Evolutionary conservation across 2,329 filamentous ascomycete species (phyloP).

Genomic region (Penicillium concentricum): DNA sequence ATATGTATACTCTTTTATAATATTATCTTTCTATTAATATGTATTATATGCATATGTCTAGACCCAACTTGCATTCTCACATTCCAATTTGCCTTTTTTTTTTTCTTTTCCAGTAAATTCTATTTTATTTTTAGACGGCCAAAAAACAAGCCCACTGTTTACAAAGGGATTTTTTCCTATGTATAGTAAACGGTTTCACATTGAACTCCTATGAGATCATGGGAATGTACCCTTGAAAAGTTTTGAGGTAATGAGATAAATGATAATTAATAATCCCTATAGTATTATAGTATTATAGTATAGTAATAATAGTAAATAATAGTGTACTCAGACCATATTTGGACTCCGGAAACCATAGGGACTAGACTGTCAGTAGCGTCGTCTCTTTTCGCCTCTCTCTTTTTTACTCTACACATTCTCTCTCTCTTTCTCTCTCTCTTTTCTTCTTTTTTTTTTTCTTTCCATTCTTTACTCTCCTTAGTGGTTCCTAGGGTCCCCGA

Average conservation of each 20-base stretch:
- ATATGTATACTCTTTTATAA: too few species aligned
- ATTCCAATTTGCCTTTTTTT: background rate
- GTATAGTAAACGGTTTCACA: slow-evolving; percentile 17
- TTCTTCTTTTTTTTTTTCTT: background rate
- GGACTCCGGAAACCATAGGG: background rate
- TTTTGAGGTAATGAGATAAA: background rate
- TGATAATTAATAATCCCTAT: too few species aligned
- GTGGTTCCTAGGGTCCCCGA: background rate
- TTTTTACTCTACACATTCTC: background rate
- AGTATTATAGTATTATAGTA: background rate
- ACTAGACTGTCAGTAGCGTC: slow-evolving; percentile 5
- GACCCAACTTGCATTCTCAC: background rate
- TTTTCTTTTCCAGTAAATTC: background rate
- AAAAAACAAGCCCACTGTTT: background rate
- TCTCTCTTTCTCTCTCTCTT: background rate
- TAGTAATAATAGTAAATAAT: background rate
- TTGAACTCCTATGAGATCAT: slow-evolving; percentile 7
- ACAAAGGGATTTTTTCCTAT: slow-evolving; percentile 1
- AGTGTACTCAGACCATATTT: background rate
- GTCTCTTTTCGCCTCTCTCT: background rate
- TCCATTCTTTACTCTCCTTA: background rate
- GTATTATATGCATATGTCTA: background rate
- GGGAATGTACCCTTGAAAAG: background rate
- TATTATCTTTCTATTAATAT: background rate
- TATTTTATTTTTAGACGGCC: slow-evolving; percentile 4